A percentile compares a stretch with the other conserved stretches of the same genome.
Conservation (phyloP, 2,329 filamentous ascomycete species). For the Talaromyces atroroseus region DNA sequence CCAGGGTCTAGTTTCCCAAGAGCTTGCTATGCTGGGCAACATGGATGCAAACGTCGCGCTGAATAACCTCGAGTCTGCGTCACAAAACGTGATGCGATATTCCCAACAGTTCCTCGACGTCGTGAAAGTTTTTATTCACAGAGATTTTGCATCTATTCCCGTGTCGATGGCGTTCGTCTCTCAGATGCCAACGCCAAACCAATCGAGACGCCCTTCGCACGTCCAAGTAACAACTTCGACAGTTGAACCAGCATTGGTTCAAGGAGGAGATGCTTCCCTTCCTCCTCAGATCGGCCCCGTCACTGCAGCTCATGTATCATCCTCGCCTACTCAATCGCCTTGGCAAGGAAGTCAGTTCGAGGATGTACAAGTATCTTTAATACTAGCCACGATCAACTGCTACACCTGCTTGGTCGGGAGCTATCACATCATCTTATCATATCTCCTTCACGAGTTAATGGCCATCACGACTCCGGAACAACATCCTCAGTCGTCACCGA, state of each 20-base stretch:
- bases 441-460: conserved; percentile 13
- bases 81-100: conserved; percentile 5
- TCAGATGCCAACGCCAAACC: conserved; percentile 5
- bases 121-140: conserved; percentile 1
- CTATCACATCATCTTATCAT: conserved; percentile 15
- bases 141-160: neutral
- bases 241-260: neutral
- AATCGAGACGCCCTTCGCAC: conserved; percentile 10
- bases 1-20: conserved; percentile 9
- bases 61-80: conserved; percentile 9
- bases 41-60: conserved; percentile 10
- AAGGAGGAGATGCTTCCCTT: neutral
- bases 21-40: conserved; percentile 11
- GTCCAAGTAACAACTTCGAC: neutral
- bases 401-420: conserved; percentile 14
- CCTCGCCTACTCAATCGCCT: neutral
- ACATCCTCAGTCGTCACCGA: conserved; percentile 8
- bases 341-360: conserved; percentile 3
- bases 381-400: conserved; percentile 13
- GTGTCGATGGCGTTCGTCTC: neutral
- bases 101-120: conserved; percentile 11
- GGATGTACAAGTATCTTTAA: conserved; percentile 11
- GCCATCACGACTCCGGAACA: conserved; percentile 1
- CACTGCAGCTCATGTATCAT: neutral
- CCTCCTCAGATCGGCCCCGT: neutral